Evolutionary conservation across 2,329 filamentous ascomycete species (phyloP).

Genomic region (Onygenales sp.): DNA sequence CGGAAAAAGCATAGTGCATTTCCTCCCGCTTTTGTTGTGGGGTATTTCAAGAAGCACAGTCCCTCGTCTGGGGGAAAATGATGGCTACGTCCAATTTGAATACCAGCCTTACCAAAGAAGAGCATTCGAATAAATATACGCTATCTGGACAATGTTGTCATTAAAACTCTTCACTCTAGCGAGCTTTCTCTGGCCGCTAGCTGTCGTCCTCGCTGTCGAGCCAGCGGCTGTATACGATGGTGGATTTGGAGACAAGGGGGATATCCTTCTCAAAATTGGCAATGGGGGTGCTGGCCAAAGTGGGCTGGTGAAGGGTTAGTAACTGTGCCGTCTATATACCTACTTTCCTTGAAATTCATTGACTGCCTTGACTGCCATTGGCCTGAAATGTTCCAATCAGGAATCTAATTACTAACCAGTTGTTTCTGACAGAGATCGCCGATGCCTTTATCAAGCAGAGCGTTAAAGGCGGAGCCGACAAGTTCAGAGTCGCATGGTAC

Average conservation of each 20-base stretch:
- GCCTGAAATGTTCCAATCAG: not conserved
- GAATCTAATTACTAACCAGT: not conserved
- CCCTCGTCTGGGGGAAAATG: too few relatives aligned
- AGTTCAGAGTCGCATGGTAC: conserved; percentile 38
- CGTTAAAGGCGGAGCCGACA: conserved; percentile 17
- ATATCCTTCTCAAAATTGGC: conserved; percentile 20
- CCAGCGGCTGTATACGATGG: not conserved
- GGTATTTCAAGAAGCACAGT: too few relatives aligned
- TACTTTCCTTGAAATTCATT: not conserved
- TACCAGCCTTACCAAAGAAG: too few relatives aligned
- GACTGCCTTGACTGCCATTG: not conserved
- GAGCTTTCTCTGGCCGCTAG: too few relatives aligned
- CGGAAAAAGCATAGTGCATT: too few relatives aligned
- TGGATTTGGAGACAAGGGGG: not conserved
- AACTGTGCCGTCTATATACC: not conserved
- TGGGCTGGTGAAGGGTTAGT: conserved; percentile 18
- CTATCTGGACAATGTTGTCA: too few relatives aligned
- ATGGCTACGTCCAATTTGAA: too few relatives aligned
- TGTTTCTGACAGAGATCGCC: conserved; percentile 21
- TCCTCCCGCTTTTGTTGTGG: too few relatives aligned
- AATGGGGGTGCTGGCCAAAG: conserved; percentile 27
- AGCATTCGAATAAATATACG: too few relatives aligned
- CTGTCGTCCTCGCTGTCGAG: not conserved
- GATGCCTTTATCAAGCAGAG: conserved; percentile 28
- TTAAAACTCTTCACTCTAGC: too few relatives aligned